phyloP scores from a whole-genome alignment of 495 filamentous ascomycete species.

The Aspergillus nidulans region DNA sequence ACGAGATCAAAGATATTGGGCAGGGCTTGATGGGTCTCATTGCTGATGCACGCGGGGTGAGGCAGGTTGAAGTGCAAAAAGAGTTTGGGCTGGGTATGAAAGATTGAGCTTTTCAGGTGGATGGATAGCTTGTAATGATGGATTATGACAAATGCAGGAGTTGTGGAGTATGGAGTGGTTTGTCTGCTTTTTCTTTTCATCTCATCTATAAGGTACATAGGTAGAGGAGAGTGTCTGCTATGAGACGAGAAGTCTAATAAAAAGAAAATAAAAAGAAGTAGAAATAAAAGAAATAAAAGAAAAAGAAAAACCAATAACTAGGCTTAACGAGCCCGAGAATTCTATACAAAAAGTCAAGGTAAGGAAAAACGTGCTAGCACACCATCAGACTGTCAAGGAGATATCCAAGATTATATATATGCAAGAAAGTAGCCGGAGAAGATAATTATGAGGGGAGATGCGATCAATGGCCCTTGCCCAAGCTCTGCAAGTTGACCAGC shows the following conservation, averaged over 20 bases:
- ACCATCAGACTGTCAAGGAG: conserved; percentile 2
- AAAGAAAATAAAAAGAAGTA: not conserved
- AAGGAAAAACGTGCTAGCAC: not conserved
- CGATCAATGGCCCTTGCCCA: conserved; percentile 53
- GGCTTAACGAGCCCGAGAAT: conserved; percentile 2
- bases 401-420: not conserved
- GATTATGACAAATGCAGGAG: not conserved
- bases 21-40: conserved; percentile 70
- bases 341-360: not conserved
- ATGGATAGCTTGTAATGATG: no score
- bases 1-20: conserved; percentile 71
- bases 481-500: conserved; percentile 72
- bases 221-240: not conserved
- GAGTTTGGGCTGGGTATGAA: conserved; percentile 45
- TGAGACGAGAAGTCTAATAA: not conserved
- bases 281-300: not conserved
- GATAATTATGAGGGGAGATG: not conserved
- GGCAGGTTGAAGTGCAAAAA: conserved; percentile 57
- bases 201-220: not conserved
- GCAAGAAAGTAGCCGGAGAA: conserved; percentile 1
- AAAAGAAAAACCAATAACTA: not conserved
- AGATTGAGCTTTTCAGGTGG: conserved; percentile 27
- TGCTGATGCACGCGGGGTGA: conserved; percentile 63
- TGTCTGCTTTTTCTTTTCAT: not conserved
- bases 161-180: not conserved